Evolutionary conservation across 2,329 filamentous ascomycete genomes (phyloP), one percentile per base, ranked within the genome.

Genomic region (Aspergillus fructus): DNA sequence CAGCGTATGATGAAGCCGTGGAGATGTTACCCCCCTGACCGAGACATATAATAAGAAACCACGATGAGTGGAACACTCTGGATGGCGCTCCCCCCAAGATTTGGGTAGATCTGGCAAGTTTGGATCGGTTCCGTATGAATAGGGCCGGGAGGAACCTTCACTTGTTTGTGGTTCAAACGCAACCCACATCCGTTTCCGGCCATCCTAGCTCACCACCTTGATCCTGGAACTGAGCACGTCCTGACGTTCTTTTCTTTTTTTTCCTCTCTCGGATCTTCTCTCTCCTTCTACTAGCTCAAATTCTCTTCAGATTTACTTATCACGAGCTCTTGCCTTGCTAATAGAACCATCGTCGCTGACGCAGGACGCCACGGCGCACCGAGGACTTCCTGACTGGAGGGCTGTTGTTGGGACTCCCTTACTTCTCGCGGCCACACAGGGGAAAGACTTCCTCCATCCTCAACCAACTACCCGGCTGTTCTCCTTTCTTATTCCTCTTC

Each of bases 391-490:
- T 30, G 40, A 55, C 46, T 52, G 56, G 56, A 54, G 39, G 30
- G 27, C 49, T 24, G 19, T 50, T 27, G 55, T 52, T 46, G 49
- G 52, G 53, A 43, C 53, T 60, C 60, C 58, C 58, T 56, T 60
- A 52, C 58, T 62, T 58, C 52, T 53, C 23, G 17, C 39, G 43
- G 45, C 40, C 23, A 42, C 41, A 27, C 51, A 55, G 42, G 45
- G 53, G 53, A 46, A 52, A 48, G 30, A 45, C 49, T 21, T 42
- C 37, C 42, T 27, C 54, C 42, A 53, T 33, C 41, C 42, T 48
- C 42, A 49, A 39, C 42, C 41, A 34, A 34, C 49, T 41, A 37
- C 17, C 37, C 30, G 37, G 19, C 45, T 49, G 45, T 39, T 30
- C 33, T 39, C 47, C 34, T 21, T 40, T 39, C 53, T 50, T 49